Conservation (phyloP, 371 early-diverging fungal species). For the Rhizopus stolonifer region DNA sequence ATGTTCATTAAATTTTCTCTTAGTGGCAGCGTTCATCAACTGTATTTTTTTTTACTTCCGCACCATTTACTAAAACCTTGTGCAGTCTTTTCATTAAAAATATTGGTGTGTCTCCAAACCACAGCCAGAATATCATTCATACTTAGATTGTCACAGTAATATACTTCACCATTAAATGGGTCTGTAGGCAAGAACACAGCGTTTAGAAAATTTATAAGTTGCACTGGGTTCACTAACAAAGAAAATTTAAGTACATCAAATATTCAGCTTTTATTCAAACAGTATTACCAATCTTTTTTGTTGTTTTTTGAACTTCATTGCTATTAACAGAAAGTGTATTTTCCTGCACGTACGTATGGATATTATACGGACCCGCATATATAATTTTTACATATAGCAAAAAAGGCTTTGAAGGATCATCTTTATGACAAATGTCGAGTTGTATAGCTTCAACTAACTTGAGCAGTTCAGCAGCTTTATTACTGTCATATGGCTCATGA, state of each 20-base stretch:
- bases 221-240: slow-evolving; percentile 9
- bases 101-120: slow-evolving; percentile 14
- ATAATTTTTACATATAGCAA: slow-evolving; percentile 10
- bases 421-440: slow-evolving; percentile 20
- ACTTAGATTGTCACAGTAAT: slow-evolving; percentile 7
- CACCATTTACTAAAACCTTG: slow-evolving; percentile 14
- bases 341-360: slow-evolving; percentile 7
- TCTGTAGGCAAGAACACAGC: slow-evolving; percentile 3
- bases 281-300: too few species aligned
- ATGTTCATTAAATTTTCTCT: slow-evolving; percentile 4
- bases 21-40: slow-evolving; percentile 5
- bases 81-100: slow-evolving; percentile 13
- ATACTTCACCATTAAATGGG: slow-evolving; percentile 11
- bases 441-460: slow-evolving; percentile 20
- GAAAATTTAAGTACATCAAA: slow-evolving; percentile 11
- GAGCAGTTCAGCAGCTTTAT: slow-evolving; percentile 17
- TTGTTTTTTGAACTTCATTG: slow-evolving; percentile 15
- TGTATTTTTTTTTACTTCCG: neutral
- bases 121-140: slow-evolving; percentile 14
- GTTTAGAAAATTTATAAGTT: slow-evolving; percentile 12
- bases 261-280: too few species aligned
- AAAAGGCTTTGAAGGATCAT: slow-evolving; percentile 19
- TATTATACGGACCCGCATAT: slow-evolving; percentile 7
- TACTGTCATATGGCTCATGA: slow-evolving; percentile 13
- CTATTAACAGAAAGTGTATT: too few species aligned